phyloP scores from a whole-genome alignment of 306 rosid genomes.

The Gleditsia sinensis region DNA sequence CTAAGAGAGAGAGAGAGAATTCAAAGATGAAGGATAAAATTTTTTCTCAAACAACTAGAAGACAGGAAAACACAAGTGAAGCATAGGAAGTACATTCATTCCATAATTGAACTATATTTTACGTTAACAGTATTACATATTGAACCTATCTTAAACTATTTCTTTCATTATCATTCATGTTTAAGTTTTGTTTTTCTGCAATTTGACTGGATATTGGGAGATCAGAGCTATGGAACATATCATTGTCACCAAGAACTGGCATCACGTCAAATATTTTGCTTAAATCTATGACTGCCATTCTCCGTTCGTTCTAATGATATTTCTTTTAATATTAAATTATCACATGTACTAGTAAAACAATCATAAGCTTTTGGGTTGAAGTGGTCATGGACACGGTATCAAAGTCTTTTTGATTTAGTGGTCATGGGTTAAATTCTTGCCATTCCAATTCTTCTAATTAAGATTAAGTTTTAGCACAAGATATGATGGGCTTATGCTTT shows the following conservation, averaged over 20 bases:
- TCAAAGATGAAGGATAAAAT: background rate
- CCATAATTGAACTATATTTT: constrained; percentile 17
- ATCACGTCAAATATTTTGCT: no score
- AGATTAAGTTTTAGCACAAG: background rate
- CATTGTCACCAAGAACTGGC: background rate
- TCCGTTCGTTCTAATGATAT: background rate
- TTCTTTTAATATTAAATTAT: background rate
- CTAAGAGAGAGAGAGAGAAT: constrained; percentile 13
- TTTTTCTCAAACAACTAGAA: constrained; percentile 10
- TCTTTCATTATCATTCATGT: background rate
- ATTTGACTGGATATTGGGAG: constrained; percentile 22
- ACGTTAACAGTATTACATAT: background rate
- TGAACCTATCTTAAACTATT: background rate
- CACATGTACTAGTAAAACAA: background rate
- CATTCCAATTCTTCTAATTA: background rate
- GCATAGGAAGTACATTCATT: constrained; percentile 23
- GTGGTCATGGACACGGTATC: background rate
- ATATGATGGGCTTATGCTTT: background rate
- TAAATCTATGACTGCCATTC: no score
- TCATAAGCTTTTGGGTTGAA: background rate
- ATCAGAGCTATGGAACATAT: constrained; percentile 6
- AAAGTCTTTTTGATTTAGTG: background rate
- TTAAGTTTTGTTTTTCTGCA: background rate
- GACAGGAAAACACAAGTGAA: constrained; percentile 9
- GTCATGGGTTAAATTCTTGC: background rate